Evolutionary conservation across 768 basidiomycete genomes (phyloP), one percentile per base, ranked within the genome.

Genomic region (Megacollybia marginata): DNA sequence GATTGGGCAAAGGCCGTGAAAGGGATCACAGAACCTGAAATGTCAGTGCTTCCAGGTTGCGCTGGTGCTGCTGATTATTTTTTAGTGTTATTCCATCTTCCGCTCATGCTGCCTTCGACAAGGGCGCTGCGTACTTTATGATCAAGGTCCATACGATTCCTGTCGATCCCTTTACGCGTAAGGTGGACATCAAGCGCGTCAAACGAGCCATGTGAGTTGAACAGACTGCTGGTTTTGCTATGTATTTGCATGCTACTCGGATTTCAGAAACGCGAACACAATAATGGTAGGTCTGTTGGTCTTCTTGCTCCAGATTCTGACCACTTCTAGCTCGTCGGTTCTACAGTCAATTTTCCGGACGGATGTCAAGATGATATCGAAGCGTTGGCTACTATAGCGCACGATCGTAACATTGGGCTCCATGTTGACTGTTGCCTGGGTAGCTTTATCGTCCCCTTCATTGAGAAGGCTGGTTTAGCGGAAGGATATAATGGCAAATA

Each of bases 361-460:
- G 89, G 89, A 20, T 83, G 83, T 57, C 86, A 88, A 68, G 92
- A 94, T 61, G 81, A 93, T 51, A 95, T 99, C 47, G 71, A 80
- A 13, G 82, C 75, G 0, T 82, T 99, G 2, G 86, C 81, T 15
- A 71, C 70, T 35, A 73, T 99, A 13, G 94, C 95, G 0, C 65
- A 76, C 49, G 73, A 69, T 55, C 66, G 93, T 62, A 84, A 86
- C 15, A 73, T 94, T 49, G 92, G 93, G 7, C 66, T 97, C 20
- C 95, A 96, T 62, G 93, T 97, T 51, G 94, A 96, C 58, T 94
- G 92, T 62, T 97, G 94, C 63, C 73, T 97, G 9, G 94, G 93
- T 2, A 88, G 86, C 45, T 96, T 98, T 67, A 86, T 97, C 55
- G 78, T 97, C 52, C 93, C 95, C 0, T 99, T 90, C 75, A 74